A percentile compares a stretch with the other conserved stretches of the same genome.
Evolutionary conservation across 2,329 filamentous ascomycete species (phyloP).

Genomic region (Sporothrix pseudoabietina): DNA sequence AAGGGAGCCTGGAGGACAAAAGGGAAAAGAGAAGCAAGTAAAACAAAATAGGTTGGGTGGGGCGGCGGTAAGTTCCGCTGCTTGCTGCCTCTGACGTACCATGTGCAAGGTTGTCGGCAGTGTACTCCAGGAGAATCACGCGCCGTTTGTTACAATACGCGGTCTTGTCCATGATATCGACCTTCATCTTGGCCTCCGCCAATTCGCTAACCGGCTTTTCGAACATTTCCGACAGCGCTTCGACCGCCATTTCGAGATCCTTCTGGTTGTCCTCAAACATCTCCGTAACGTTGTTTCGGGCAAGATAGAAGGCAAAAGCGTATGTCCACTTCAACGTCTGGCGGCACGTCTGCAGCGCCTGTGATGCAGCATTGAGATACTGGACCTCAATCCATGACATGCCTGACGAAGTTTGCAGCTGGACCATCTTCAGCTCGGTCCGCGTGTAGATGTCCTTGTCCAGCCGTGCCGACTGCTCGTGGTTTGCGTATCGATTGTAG

Average conservation of each 20-base stretch:
- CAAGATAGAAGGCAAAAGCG: slow-evolving; percentile 97
- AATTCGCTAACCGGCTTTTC: slow-evolving; percentile 93
- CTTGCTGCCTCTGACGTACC: slow-evolving; percentile 57
- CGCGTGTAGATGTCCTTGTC: slow-evolving; percentile 96
- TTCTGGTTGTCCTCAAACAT: slow-evolving; percentile 99
- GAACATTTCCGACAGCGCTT: slow-evolving; percentile 98
- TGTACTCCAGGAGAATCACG: slow-evolving; percentile 86
- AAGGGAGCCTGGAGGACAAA: too few relatives aligned
- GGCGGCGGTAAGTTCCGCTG: background rate
- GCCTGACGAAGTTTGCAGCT: slow-evolving; percentile 87
- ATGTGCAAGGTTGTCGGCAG: slow-evolving; percentile 85
- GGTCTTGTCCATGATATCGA: slow-evolving; percentile 98
- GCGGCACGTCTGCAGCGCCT: slow-evolving; percentile 93
- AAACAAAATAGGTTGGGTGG: too few relatives aligned
- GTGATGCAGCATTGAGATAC: slow-evolving; percentile 89
- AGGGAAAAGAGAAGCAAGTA: too few relatives aligned
- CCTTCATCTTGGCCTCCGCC: slow-evolving; percentile 84
- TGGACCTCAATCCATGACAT: slow-evolving; percentile 99
- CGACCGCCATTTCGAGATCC: slow-evolving; percentile 94
- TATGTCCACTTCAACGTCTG: slow-evolving; percentile 99
- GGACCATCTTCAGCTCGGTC: slow-evolving; percentile 99
- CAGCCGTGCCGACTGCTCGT: slow-evolving; percentile 94
- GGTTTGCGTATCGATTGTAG: slow-evolving; percentile 98
- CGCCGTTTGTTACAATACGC: slow-evolving; percentile 93
- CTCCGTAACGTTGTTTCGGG: slow-evolving; percentile 89